Base-by-base conservation (phyloP, 768 basidiomycete species). In the Podaxis rugospora region DNA sequence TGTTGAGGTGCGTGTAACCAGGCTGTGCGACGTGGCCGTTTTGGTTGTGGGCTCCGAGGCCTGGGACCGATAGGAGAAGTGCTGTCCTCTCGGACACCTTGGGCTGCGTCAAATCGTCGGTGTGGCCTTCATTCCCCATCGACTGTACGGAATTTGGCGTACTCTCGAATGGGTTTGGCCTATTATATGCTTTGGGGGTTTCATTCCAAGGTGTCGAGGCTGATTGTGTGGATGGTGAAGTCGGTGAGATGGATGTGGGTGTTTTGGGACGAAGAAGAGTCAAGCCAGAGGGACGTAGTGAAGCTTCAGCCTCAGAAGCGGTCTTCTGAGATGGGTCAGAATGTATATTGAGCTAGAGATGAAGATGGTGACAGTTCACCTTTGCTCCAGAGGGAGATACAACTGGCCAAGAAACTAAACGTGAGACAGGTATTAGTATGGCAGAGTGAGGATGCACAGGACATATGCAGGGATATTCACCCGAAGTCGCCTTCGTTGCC, bases 281-380 rank as follows among this genome's bases (percentile, higher is more conserved):
- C 14, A 79, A 66, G 2, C 78, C 78, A 3, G 79, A 80, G 13
- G 59, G 59, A 32, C 13, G 39, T 9, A 25, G 11, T 1, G 5
- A 37, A 50, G 35, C 13, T 6, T 57, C 23, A 5, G 32, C 27
- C 23, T 55, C 5, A 23, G 39, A n/a, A 37, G 36, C 18, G 13
- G 37, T 10, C 36, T 40, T 16, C 10, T 39, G 16, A 11, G 37
- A 21, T 2, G 6, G 18, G 21, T 39, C 5, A 37, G 13, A 10
- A 18, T 37, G 9, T 21, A 37, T 39, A 10, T 10, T 37, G 18
- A n/a, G 14, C 11, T 35, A 23, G 36, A 6, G 6, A 16, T 44
- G 14, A 37, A 21, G 35, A 18, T 23, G 37, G 14, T 23, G 21
- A 10, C 7, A 11, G 14, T 5, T 39, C 32, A 59, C 57, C 57